These are phyloP conservation scores for Coelastrella sp. DNA, from an alignment of 139 green algal genomes.

Conservation along the genomic window DNA sequence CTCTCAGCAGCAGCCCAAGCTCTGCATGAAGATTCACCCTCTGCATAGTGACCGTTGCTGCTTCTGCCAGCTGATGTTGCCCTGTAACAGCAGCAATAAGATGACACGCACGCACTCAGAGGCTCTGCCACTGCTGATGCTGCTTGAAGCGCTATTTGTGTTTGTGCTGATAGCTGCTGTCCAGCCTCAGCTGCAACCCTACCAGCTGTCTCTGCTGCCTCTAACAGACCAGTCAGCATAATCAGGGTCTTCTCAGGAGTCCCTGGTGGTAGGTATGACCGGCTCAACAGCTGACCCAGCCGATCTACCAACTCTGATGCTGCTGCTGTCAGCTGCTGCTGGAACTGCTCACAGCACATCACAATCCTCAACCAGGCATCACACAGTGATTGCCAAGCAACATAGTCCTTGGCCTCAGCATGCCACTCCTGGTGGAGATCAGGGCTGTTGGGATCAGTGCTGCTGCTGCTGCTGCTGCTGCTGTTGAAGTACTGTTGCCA, in stretches of 20 bases:
- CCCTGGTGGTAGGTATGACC: conserved; percentile 12
- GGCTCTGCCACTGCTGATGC: conserved; percentile 1
- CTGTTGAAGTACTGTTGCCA: conserved; percentile 39
- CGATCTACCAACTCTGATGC: neutral
- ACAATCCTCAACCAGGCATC: conserved; percentile 10
- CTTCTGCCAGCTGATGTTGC: conserved; percentile 22
- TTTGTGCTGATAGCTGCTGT: neutral
- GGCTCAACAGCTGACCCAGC: neutral
- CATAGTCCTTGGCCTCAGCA: neutral
- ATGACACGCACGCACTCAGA: neutral
- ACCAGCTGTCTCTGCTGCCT: conserved; percentile 3
- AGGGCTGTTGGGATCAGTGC: too few species aligned
- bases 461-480: conserved; percentile 23
- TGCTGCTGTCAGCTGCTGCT: neutral
- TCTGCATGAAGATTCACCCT: neutral
- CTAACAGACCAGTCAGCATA: neutral
- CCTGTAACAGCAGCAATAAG: conserved; percentile 39
- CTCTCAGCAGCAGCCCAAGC: conserved; percentile 32
- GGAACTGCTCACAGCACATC: conserved; percentile 12
- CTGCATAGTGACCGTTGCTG: neutral
- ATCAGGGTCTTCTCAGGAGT: conserved; percentile 7
- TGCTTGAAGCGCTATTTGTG: neutral
- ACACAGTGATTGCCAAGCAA: neutral
- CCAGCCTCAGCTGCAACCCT: neutral
- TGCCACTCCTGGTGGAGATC: too few species aligned